These are phyloP conservation scores for Aureobasidium pullulans DNA, from an alignment of 2,329 filamentous ascomycete species.

Conservation along the genomic window DNA sequence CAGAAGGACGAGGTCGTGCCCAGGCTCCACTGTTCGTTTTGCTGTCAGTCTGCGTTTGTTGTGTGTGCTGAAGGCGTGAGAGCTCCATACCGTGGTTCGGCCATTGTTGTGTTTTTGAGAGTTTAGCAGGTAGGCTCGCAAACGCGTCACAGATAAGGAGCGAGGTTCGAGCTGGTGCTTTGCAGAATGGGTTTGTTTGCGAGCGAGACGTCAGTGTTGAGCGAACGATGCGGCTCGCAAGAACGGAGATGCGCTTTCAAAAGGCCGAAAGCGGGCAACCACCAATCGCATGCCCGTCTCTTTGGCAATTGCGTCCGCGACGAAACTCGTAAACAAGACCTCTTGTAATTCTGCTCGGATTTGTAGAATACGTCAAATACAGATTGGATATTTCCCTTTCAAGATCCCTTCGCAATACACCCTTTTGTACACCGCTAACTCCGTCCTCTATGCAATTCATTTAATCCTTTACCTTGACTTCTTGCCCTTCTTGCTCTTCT, in stretches of 20 bases:
- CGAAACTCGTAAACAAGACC: no score
- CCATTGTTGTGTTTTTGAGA: background rate
- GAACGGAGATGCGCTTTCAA: background rate
- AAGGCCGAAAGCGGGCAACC: background rate
- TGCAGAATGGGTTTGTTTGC: background rate
- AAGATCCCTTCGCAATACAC: background rate
- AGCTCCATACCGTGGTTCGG: background rate
- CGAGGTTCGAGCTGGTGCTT: no score
- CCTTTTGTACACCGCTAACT: slow-evolving; percentile 8
- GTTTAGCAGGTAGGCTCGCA: no score
- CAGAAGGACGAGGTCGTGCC: background rate
- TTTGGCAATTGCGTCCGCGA: background rate
- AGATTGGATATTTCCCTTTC: background rate
- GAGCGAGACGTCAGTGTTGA: background rate
- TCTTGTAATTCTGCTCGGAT: background rate
- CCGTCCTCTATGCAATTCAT: slow-evolving; percentile 4
- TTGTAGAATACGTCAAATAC: background rate
- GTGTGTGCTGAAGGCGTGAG: background rate
- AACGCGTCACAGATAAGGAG: no score
- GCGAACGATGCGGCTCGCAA: background rate
- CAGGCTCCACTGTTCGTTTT: background rate
- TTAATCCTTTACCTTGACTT: slow-evolving; percentile 16
- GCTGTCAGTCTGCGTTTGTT: background rate
- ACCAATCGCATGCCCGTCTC: background rate
- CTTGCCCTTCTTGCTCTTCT: slow-evolving; percentile 26